Evolutionary conservation across 2,329 filamentous ascomycete genomes (phyloP), one percentile per base, ranked within the genome.

Genomic region (Fusarium abutilonis): DNA sequence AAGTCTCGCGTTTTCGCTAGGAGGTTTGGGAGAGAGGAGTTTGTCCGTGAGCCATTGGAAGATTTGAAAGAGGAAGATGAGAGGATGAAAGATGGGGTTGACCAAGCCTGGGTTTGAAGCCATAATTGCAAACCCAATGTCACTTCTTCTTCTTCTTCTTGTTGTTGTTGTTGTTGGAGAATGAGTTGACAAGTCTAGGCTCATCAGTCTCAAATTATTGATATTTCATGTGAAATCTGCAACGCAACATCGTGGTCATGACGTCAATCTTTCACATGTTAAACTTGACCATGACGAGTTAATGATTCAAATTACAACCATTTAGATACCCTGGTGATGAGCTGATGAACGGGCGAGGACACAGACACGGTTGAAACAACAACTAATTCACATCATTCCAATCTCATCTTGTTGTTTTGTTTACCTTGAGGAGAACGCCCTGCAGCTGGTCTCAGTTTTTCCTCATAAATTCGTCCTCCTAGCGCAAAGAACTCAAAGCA

Each of bases 11-110:
- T 82, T 78, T 0, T 87, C 84, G 3, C 83, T 80, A 0, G 91
- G 91, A 5, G 91, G 87, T 6, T 77, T 80, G 0, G 92, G 91
- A 0, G 91, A 88, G 47, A 96, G 84, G 29, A 92, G 67, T 64
- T 82, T 82, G 67, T 83, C 80, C 2, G 89, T 77, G 8, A 90
- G 61, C 78, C 82, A 87, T 80, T 93, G 89, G 32, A 87, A 74
- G 28, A 91, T 52, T 60, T 87, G 81, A 74, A 88, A 92, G 46
- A 89, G 54, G 66, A 88, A 87, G 26, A 86, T 73, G 40, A 91
- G 75, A 3, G 83, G 84, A 42, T 84, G 79, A n/a, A 82, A 64
- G 28, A 83, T 45, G 17, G 78, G 76, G 66, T 80, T 80, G 58
- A 77, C 67, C 1, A 78, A 44, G 7, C 68, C 49, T 10, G 72